Base-by-base conservation (phyloP, 179 eudicot genomes). In the Dionaea muscipula region DNA sequence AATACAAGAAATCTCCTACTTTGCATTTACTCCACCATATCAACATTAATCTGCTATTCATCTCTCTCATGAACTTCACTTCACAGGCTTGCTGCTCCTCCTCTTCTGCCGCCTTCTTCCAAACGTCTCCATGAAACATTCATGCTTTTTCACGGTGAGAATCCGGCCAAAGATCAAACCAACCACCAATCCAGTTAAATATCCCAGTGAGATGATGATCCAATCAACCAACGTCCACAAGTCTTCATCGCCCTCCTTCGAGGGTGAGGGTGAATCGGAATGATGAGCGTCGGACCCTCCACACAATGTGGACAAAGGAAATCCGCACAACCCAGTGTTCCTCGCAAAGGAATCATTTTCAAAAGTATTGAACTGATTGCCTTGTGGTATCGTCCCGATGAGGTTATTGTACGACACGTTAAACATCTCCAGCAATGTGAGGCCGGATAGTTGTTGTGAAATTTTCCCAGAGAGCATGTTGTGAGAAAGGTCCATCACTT, bases 321-420 rank as follows among this genome's bases (percentile, higher is more conserved):
- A 3, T 38, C 79, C 80, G 31, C 85, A 74, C 39, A 80, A 49
- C 39, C 59, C 68, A 1, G 18, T 5, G 51, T 80, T 77, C 1
- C 63, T 78, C 1, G 21, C 8, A 23, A 52, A 77, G 0, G 80
- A 74, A 44, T 22, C 57, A 24, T 54, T 69, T 8, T 62, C 49
- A 58, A 77, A 80, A 12, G 78, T 76, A 52, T 39, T 28, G 44
- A 80, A 67, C 41, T 75, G 80, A n/a, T 28, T 22, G 2, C 73
- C 78, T 22, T 43, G 46, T 4, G 78, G 82, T 49, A 77, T 62
- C 1, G 19, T 52, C 7, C 82, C 82, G 0, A 1, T 46, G 9
- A 77, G 78, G 39, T 26, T 49, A 50, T 77, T 77, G 10, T 46
- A 20, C 0, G 78, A 77, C 6, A 73, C 56, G 19, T 77, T 58